These are phyloP conservation scores for Candida qinlingensis DNA, from an alignment of 805 yeast genomes.

Conservation along the genomic window DNA sequence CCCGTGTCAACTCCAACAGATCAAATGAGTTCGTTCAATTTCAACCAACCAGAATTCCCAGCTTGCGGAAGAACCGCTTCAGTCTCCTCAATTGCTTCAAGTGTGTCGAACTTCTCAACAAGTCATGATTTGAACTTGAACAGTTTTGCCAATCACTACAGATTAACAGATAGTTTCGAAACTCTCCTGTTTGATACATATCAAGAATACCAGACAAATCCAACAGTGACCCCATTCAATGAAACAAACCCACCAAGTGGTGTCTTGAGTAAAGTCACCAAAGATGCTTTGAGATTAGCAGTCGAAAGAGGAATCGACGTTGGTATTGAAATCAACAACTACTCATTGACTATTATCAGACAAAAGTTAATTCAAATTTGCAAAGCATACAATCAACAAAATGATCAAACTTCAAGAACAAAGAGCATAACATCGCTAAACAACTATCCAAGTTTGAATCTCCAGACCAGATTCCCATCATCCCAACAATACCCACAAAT, in stretches of 20 bases:
- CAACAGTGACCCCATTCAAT: constrained; percentile 65
- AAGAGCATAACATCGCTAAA: constrained; percentile 17
- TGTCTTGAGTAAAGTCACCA: constrained; percentile 53
- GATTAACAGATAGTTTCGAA: constrained; percentile 36
- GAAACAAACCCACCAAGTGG: constrained; percentile 64
- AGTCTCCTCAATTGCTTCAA: constrained; percentile 22
- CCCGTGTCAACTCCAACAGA: constrained; percentile 25
- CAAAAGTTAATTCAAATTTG: constrained; percentile 29
- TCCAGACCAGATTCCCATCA: constrained; percentile 15
- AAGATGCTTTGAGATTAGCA: constrained; percentile 41
- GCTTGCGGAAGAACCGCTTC: constrained; percentile 22
- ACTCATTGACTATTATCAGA: constrained; percentile 34
- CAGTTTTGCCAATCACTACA: constrained; percentile 24
- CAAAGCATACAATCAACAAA: neutral
- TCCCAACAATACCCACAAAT: constrained; percentile 10
- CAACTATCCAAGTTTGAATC: constrained; percentile 18
- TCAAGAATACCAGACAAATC: constrained; percentile 45
- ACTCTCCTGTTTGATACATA: constrained; percentile 41
- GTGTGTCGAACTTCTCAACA: constrained; percentile 20
- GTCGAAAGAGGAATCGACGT: constrained; percentile 28
- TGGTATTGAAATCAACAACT: constrained; percentile 33
- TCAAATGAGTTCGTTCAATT: constrained; percentile 7
- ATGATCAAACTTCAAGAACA: constrained; percentile 14
- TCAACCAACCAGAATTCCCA: constrained; percentile 18
- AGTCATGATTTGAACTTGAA: constrained; percentile 21